Conservation (phyloP, 1,284 basidiomycete species). For the Ustilago hordei region DNA sequence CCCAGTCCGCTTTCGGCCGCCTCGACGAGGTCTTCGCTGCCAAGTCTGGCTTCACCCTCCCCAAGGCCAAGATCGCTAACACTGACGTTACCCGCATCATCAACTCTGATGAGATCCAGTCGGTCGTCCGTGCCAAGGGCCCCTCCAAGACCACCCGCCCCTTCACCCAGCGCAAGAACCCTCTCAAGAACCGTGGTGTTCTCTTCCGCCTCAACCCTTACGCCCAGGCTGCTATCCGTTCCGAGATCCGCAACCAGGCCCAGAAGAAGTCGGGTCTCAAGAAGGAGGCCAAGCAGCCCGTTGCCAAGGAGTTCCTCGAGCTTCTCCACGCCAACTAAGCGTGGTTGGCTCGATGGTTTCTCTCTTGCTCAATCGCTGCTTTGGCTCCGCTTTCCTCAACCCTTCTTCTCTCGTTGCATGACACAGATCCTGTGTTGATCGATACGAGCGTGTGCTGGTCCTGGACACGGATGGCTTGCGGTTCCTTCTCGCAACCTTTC, state of each 20-base stretch:
- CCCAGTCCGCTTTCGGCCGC: constrained; percentile 89
- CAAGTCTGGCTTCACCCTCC: constrained; percentile 81
- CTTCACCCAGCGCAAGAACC: constrained; percentile 99
- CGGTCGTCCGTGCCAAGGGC: constrained; percentile 88
- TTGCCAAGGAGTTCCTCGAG: constrained; percentile 86
- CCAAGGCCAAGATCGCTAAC: constrained; percentile 89
- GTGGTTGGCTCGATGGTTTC: constrained; percentile 6
- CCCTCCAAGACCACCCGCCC: constrained; percentile 86
- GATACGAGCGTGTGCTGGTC: constrained; percentile 3
- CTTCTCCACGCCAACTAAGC: constrained; percentile 73
- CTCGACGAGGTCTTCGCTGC: constrained; percentile 90
- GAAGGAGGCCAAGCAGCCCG: constrained; percentile 71
- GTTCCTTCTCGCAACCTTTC: constrained; percentile 9
- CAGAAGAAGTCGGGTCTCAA: constrained; percentile 62
- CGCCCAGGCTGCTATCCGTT: constrained; percentile 75
- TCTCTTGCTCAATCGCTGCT: constrained; percentile 7
- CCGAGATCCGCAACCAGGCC: constrained; percentile 64
- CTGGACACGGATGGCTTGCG: constrained; percentile 3
- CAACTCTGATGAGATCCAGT: constrained; percentile 77
- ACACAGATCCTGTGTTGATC: constrained; percentile 20
- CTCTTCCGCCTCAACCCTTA: constrained; percentile 99
- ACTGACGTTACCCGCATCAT: constrained; percentile 97
- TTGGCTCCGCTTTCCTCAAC: constrained; percentile 3
- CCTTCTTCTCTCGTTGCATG: constrained; percentile 21
- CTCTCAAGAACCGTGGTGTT: constrained; percentile 87